Evolutionary conservation across 1,139 yeast species (phyloP), one percentile per base, ranked within the genome.

Genomic region (Meyerozyma sp.): DNA sequence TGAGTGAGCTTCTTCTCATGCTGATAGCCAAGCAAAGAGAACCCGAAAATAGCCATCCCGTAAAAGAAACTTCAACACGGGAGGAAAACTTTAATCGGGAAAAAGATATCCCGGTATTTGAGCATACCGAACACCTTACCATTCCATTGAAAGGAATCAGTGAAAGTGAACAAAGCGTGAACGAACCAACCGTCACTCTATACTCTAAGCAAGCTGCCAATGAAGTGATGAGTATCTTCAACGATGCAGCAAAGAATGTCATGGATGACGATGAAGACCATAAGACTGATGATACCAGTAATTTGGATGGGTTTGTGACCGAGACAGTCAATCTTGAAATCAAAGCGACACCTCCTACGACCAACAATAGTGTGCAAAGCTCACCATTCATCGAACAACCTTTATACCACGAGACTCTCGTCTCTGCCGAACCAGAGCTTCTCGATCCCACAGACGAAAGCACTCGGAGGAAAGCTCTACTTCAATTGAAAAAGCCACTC

Each of bases 201-300:
- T 83, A 76, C 58, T 84, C 96, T 0, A 81, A 80, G 47, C 80
- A 82, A 54, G 95, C 96, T 1, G 77, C 82, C 44, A 79, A 81
- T 43, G 96, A 89, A 52, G 83, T 90, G 0, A 70, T 79, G 47
- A 76, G 77, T 20, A 85, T 90, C 86, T 87, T 88, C 57, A 88
- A 84, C 55, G 82, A 78, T 51, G 85, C 84, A 0, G 66, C 81
- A 2, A 62, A 64, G 2, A 68, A 63, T 27, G 73, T 66, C 29
- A 49, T 36, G 50, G 65, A 55, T 46, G 66, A 55, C 37, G 55
- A 50, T 26, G 56, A 61, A 4, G 65, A 59, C 30, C 55, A 55
- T 14, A 65, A 59, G 8, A 57, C 57, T 18, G 63, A 62, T 4
- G 68, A 65, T 0, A 53, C 69, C 4, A 63, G 73, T 2, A 70